phyloP scores from a whole-genome alignment of 495 filamentous ascomycete species.

The Tuber brumale region DNA sequence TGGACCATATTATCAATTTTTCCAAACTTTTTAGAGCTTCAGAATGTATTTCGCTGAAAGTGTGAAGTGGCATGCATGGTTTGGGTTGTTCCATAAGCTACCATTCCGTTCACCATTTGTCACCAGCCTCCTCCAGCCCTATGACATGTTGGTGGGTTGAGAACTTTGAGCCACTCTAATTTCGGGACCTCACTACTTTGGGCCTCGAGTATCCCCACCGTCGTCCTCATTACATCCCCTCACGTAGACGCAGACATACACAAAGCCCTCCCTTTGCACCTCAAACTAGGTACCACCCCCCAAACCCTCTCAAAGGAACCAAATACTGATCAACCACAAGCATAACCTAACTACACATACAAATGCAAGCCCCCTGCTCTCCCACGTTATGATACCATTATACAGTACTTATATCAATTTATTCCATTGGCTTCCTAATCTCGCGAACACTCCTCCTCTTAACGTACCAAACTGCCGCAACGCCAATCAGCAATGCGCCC shows the following conservation, averaged over 20 bases:
- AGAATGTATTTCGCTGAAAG: no score
- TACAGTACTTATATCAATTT: slow-evolving; percentile 6
- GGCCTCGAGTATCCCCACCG: background rate
- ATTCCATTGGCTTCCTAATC: slow-evolving; percentile 25
- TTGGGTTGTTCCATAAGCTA: no score
- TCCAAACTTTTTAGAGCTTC: no score
- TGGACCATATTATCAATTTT: no score
- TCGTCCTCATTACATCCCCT: background rate
- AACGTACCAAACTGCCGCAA: slow-evolving; percentile 31
- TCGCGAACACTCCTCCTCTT: slow-evolving; percentile 14
- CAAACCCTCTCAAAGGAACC: background rate
- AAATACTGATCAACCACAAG: background rate
- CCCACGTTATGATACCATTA: background rate
- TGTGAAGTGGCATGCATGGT: no score
- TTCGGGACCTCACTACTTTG: background rate
- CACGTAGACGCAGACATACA: background rate
- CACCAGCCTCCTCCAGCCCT: no score
- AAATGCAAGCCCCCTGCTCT: no score
- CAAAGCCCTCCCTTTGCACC: background rate
- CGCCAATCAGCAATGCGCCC: slow-evolving; percentile 28
- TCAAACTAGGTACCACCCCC: background rate
- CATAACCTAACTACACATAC: background rate
- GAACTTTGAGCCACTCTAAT: background rate
- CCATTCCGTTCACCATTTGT: no score
- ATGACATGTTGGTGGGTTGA: background rate